Conservation (phyloP, 2,329 filamentous ascomycete species). For the Xylariaceae sp. region DNA sequence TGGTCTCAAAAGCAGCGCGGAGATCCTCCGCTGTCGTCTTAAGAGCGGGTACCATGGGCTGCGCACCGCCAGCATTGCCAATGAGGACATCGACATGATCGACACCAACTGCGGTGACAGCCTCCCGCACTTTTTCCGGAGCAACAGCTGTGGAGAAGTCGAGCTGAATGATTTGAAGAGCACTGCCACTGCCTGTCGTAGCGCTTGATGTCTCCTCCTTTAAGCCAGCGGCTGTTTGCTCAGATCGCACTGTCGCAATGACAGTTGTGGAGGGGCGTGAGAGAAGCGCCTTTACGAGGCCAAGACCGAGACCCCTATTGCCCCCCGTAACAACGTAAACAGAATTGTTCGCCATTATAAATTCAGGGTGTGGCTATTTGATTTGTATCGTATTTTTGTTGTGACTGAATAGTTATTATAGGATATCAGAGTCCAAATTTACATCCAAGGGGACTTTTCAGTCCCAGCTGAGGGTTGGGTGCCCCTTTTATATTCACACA, state of each 20-base stretch:
- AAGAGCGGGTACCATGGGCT: constrained; percentile 37
- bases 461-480: no score
- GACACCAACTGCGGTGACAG: constrained; percentile 40
- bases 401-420: no score
- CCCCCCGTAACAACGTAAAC: constrained; percentile 49
- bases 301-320: constrained; percentile 49
- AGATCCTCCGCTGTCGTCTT: constrained; percentile 44
- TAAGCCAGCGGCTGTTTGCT: constrained; percentile 26
- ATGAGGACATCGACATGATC: constrained; percentile 56
- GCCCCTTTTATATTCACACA: no score
- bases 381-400: no score
- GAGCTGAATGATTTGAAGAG: constrained; percentile 45
- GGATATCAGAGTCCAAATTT: no score
- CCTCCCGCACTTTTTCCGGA: constrained; percentile 37
- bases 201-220: constrained; percentile 30
- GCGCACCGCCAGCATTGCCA: constrained; percentile 54
- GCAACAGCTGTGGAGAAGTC: constrained; percentile 42
- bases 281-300: constrained; percentile 45
- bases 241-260: constrained; percentile 46
- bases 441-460: no score
- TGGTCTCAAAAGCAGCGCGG: constrained; percentile 49
- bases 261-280: constrained; percentile 60
- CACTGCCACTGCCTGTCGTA: constrained; percentile 36
- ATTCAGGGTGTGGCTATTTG: background rate
- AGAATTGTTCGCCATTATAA: constrained; percentile 28